Conservation (phyloP, 441 rosid species). For the Capsella rubella region DNA sequence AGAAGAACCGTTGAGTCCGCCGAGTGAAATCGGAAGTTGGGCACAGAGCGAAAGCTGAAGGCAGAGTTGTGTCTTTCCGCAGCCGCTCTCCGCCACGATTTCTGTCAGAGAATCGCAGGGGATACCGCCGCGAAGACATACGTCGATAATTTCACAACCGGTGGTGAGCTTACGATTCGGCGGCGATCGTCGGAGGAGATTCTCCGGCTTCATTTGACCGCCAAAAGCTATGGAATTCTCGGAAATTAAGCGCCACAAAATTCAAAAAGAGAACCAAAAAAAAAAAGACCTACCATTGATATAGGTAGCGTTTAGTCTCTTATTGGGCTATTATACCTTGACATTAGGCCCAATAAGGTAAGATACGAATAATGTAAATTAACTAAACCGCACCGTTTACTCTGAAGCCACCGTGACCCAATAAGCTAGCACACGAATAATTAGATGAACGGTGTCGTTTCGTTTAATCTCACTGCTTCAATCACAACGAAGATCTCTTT, state of each 20-base stretch:
- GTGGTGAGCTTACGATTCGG: slow-evolving; percentile 58
- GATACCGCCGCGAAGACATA: slow-evolving; percentile 69
- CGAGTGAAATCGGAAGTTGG: slow-evolving; percentile 77
- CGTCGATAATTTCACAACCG: slow-evolving; percentile 72
- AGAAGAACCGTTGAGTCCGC: slow-evolving; percentile 79
- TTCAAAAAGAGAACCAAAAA: background rate
- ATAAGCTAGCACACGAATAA: background rate
- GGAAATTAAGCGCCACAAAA: slow-evolving; percentile 22
- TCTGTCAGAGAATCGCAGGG: slow-evolving; percentile 81
- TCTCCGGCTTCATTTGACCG: slow-evolving; percentile 47
- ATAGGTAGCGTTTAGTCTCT: background rate
- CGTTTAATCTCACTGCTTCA: background rate
- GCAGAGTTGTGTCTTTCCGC: slow-evolving; percentile 91
- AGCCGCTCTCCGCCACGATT: slow-evolving; percentile 82
- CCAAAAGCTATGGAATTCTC: slow-evolving; percentile 21
- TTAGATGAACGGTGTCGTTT: slow-evolving; percentile 21
- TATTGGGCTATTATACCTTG: background rate
- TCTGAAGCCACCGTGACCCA: background rate
- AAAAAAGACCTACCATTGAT: background rate
- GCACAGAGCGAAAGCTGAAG: slow-evolving; percentile 78
- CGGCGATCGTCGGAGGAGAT: slow-evolving; percentile 40
- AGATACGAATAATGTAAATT: background rate
- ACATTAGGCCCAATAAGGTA: background rate
- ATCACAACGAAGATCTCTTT: slow-evolving; percentile 21
- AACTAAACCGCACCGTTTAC: too few relatives aligned